Percentiles rank a stretch among this genome's conserved stretches.
Conservation (phyloP, 2,329 filamentous ascomycete genomes). For the Trichophyton verrucosum region DNA sequence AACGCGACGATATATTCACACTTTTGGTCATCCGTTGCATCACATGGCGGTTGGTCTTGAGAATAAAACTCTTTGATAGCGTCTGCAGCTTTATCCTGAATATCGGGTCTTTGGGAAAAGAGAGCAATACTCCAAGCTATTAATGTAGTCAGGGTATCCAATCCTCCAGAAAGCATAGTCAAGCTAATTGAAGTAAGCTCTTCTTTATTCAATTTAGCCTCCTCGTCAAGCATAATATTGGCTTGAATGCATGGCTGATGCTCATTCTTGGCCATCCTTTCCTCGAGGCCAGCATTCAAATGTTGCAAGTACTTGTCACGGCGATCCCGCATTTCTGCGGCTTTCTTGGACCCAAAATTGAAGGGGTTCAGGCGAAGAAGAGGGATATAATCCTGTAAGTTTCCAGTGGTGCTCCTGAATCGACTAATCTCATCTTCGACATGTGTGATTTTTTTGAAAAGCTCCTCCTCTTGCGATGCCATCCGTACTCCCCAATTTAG, state of each 20-base stretch:
- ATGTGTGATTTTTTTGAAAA: slow-evolving; percentile 52
- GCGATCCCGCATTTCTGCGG: slow-evolving; percentile 47
- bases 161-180: slow-evolving; percentile 55
- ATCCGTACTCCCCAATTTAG: slow-evolving; percentile 56
- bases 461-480: slow-evolving; percentile 44
- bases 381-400: slow-evolving; percentile 51
- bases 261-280: slow-evolving; percentile 47
- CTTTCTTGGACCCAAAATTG: slow-evolving; percentile 45
- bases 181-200: slow-evolving; percentile 54
- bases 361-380: slow-evolving; percentile 50
- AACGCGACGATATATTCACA: slow-evolving; percentile 52
- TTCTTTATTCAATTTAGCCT: slow-evolving; percentile 49
- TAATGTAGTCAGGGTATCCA: slow-evolving; percentile 55
- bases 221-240: slow-evolving; percentile 52
- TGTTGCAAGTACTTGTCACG: slow-evolving; percentile 48
- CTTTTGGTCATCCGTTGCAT: slow-evolving; percentile 50
- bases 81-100: slow-evolving; percentile 47
- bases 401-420: slow-evolving; percentile 49
- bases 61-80: slow-evolving; percentile 46
- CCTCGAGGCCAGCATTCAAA: slow-evolving; percentile 48
- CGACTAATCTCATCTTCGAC: slow-evolving; percentile 50
- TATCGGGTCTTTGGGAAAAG: slow-evolving; percentile 46
- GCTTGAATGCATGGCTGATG: slow-evolving; percentile 55
- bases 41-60: slow-evolving; percentile 44
- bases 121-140: slow-evolving; percentile 54